Evolutionary conservation across 2,329 filamentous ascomycete species (phyloP).

Genomic region (Curvularia spicifera): DNA sequence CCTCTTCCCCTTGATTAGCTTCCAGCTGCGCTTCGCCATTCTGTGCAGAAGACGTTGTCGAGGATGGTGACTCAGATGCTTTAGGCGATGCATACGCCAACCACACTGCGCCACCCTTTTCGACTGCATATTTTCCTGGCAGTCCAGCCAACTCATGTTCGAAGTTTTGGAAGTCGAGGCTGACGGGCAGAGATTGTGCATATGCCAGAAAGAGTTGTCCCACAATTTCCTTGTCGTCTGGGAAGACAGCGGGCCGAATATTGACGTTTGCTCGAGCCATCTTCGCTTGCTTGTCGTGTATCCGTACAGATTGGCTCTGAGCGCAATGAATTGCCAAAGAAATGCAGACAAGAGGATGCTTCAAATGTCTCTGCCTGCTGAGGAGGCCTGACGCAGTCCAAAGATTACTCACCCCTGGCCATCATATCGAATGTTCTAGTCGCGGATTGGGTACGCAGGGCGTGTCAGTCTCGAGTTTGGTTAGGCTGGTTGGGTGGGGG

Average conservation of each 20-base stretch:
- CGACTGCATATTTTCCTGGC: constrained; percentile 61
- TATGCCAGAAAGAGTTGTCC: constrained; percentile 50
- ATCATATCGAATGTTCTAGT: constrained; percentile 1
- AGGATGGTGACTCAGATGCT: background rate
- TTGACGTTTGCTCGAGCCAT: constrained; percentile 10
- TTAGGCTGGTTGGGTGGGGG: background rate
- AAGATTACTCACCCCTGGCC: no score
- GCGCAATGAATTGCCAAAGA: no score
- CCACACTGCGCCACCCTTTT: constrained; percentile 56
- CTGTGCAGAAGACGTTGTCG: background rate
- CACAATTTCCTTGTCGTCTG: constrained; percentile 51
- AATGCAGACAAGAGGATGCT: background rate
- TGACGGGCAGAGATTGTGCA: constrained; percentile 56
- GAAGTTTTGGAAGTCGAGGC: constrained; percentile 65
- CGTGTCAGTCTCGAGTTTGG: background rate
- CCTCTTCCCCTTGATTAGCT: constrained; percentile 1
- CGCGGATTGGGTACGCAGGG: background rate
- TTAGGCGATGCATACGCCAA: constrained; percentile 49
- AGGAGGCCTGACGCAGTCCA: background rate
- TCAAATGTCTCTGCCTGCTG: background rate
- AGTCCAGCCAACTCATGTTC: constrained; percentile 58
- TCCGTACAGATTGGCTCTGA: background rate
- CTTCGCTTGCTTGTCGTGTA: background rate
- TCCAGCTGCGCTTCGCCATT: constrained; percentile 1
- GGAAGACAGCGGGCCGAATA: constrained; percentile 46